Percentiles rank a stretch among this genome's conserved stretches.
These are phyloP conservation scores for Cordyceps javanica DNA, from an alignment of 2,329 filamentous ascomycete genomes.

Conservation along the genomic window DNA sequence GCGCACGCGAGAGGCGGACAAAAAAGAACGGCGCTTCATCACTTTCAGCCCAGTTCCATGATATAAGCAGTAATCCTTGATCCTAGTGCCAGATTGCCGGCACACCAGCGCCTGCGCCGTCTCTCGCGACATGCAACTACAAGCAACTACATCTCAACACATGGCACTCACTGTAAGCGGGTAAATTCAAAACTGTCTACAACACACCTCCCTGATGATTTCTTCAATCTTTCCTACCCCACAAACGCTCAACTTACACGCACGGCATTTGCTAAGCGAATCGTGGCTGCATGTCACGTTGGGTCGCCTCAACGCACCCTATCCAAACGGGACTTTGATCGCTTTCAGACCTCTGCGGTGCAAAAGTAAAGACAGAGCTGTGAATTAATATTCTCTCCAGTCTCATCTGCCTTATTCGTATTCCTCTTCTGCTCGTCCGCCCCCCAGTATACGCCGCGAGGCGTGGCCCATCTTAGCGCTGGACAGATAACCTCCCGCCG, in stretches of 20 bases:
- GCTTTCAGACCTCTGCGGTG: neutral
- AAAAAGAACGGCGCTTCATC: no score
- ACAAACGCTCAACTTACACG: neutral
- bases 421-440: neutral
- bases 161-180: neutral
- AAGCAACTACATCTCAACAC: neutral
- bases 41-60: neutral
- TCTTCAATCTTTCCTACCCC: no score
- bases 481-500: neutral
- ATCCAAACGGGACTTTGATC: neutral
- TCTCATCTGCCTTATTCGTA: neutral
- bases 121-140: no score
- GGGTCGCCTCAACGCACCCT: no score
- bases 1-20: no score
- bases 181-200: no score
- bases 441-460: neutral
- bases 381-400: neutral
- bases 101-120: no score
- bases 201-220: no score
- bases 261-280: neutral
- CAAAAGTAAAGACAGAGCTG: neutral
- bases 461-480: neutral
- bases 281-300: neutral
- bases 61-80: no score
- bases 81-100: no score